Base-by-base conservation (phyloP, 2,329 filamentous ascomycete species). In the Diaporthe humulicola region DNA sequence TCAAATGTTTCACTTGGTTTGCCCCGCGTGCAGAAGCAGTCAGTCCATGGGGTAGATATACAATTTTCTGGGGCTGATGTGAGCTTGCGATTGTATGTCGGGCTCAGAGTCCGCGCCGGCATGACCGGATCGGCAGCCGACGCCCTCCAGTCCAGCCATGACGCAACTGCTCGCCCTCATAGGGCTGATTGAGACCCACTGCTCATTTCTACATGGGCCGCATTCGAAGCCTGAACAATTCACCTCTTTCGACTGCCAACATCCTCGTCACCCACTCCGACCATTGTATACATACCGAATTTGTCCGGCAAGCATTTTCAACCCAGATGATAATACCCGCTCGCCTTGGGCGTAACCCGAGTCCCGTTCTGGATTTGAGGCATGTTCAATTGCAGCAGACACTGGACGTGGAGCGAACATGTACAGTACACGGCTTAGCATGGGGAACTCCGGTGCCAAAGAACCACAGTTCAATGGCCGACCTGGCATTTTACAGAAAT, bases 171-270 rank as follows among this genome's bases (percentile, higher is more conserved):
- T 7, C 2, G 30, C 22, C 45, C 22, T 38, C 12, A 30, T 40
- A 67, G 64, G 64, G 64, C 64, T 67, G 60, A 48, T 14, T n/a
- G 15, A 38, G 22, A n/a, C 50, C 61, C 45, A 52, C 45, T 17
- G 28, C 3, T 12, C 22, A 25, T 56, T 60, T 15, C 54, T 22
- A 28, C 33, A 9, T 36, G 33, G n/a, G n/a, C n/a, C n/a, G n/a
- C n/a, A 36, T 36, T 36, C 33, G 33, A 36, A 36, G 33, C 9
- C 8, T 50, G 6, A 22, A 45, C 42, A 19, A 7, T 7, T 17
- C 15, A 45, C 15, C 42, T 45, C 17, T 45, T 19, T 45, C 19
- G 42, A 45, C 17, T 48, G 19, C 19, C 19, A 48, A 22, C 42
- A 48, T 48, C 42, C 4, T 48, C 6, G 42, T 48, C 42, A 48